Conservation (phyloP, 352 stramenopile species). For the Phytophthora constricta region DNA sequence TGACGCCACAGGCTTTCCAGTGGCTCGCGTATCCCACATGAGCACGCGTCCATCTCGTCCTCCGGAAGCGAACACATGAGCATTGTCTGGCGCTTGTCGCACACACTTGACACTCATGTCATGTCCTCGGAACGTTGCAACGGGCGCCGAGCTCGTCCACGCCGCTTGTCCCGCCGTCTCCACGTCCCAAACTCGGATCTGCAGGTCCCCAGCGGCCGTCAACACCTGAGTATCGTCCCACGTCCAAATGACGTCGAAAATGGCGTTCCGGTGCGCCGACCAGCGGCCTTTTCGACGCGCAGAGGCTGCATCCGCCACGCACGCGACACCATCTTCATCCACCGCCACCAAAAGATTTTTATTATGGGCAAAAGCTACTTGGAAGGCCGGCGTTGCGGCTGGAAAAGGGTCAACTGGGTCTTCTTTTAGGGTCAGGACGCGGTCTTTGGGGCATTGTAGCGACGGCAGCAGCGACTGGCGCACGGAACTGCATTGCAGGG, state of each 20-base stretch:
- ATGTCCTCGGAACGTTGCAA: conserved; percentile 51
- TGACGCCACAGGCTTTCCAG: conserved; percentile 32
- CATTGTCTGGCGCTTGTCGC: conserved; percentile 45
- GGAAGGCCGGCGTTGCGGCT: conserved; percentile 49
- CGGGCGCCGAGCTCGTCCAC: conserved; percentile 11
- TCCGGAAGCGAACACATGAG: conserved; percentile 59
- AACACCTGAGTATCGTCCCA: conserved; percentile 54
- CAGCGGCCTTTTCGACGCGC: conserved; percentile 43
- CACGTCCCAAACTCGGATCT: conserved; percentile 62
- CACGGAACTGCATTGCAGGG: conserved; percentile 27
- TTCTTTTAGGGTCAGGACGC: conserved; percentile 27
- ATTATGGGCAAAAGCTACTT: conserved; percentile 51
- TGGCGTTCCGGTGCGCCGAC: conserved; percentile 67
- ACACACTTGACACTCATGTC: conserved; percentile 85
- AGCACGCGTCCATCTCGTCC: conserved; percentile 67
- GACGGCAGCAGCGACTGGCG: conserved; percentile 36
- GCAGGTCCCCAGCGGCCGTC: conserved; percentile 64
- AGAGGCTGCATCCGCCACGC: conserved; percentile 40
- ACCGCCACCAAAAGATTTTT: conserved; percentile 47
- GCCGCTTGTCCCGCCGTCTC: conserved; percentile 35
- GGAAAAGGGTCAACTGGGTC: conserved; percentile 9
- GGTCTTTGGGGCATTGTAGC: conserved; percentile 40
- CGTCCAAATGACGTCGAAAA: conserved; percentile 77
- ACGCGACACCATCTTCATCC: conserved; percentile 65
- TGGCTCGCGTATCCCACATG: conserved; percentile 60